These are phyloP conservation scores for Vachellia collinsii DNA, from an alignment of 306 rosid species.

Conservation along the genomic window DNA sequence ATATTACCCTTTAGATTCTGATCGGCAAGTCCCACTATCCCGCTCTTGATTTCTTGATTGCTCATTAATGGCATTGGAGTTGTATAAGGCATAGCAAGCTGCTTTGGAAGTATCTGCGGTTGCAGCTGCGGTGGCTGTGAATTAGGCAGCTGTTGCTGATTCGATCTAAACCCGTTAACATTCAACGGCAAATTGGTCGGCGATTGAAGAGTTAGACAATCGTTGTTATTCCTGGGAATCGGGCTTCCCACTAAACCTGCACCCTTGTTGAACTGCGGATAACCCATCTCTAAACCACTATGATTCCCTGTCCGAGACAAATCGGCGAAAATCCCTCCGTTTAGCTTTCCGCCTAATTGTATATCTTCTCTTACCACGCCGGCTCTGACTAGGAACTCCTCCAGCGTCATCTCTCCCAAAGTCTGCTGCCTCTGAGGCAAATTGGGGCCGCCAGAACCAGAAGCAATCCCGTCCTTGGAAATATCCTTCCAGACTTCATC, in stretches of 20 bases:
- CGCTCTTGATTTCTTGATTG: conserved; percentile 60
- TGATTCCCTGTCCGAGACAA: conserved; percentile 44
- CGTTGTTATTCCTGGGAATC: conserved; percentile 41
- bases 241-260: conserved; percentile 51
- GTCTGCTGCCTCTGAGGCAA: conserved; percentile 80
- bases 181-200: conserved; percentile 74
- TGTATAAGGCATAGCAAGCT: conserved; percentile 58
- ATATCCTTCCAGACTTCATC: conserved; percentile 90
- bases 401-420: conserved; percentile 89
- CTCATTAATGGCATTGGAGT: conserved; percentile 56
- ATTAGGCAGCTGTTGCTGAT: conserved; percentile 50
- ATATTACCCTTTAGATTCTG: conserved; percentile 54
- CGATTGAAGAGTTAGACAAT: conserved; percentile 54
- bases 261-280: conserved; percentile 52
- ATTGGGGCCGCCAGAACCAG: conserved; percentile 35
- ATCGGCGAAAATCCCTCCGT: conserved; percentile 54
- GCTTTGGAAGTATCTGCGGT: conserved; percentile 72
- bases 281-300: conserved; percentile 52
- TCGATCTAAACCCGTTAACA: conserved; percentile 80
- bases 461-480: conserved; percentile 44
- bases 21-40: conserved; percentile 70
- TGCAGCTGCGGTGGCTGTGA: conserved; percentile 34
- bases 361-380: conserved; percentile 93
- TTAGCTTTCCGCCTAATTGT: conserved; percentile 46
- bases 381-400: conserved; percentile 86